These are phyloP conservation scores for Neofusicoccum ribis DNA, from an alignment of 2,329 filamentous ascomycete species.

Conservation along the genomic window DNA sequence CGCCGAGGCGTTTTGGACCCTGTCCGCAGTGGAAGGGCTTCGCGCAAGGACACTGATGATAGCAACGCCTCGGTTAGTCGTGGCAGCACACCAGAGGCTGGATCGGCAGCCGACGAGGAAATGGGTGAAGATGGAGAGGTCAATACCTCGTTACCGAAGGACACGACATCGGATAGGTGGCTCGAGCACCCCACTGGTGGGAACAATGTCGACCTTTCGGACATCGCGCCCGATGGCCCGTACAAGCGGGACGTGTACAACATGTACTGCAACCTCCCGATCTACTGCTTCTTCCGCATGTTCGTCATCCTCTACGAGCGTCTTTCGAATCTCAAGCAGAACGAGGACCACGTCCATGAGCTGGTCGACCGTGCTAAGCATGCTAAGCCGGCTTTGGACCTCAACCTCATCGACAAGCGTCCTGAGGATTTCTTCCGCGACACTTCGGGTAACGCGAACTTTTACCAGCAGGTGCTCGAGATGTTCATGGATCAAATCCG, in stretches of 20 bases:
- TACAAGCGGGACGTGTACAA: constrained; percentile 82
- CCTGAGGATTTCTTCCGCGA: constrained; percentile 72
- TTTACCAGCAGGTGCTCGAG: constrained; percentile 81
- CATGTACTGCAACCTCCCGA: constrained; percentile 85
- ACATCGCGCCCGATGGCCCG: constrained; percentile 73
- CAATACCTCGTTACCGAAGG: constrained; percentile 57
- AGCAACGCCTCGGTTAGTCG: constrained; percentile 78
- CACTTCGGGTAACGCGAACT: constrained; percentile 63
- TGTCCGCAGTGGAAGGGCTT: constrained; percentile 67
- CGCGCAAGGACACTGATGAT: constrained; percentile 74
- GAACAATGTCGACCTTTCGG: constrained; percentile 60
- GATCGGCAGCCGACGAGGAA: constrained; percentile 77
- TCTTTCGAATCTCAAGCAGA: constrained; percentile 78
- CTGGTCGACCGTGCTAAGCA: constrained; percentile 73
- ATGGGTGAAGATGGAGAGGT: constrained; percentile 51
- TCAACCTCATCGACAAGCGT: constrained; percentile 80
- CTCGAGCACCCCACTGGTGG: constrained; percentile 57
- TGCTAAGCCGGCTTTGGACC: constrained; percentile 76
- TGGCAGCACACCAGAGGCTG: constrained; percentile 82
- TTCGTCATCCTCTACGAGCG: constrained; percentile 90
- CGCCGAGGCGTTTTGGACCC: constrained; percentile 84
- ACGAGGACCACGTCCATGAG: constrained; percentile 69
- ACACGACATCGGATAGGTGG: constrained; percentile 61
- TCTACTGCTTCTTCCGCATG: constrained; percentile 93
- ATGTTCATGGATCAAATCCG: constrained; percentile 85